Conservation (phyloP, 2,329 filamentous ascomycete species). For the Cadophora sp. region DNA sequence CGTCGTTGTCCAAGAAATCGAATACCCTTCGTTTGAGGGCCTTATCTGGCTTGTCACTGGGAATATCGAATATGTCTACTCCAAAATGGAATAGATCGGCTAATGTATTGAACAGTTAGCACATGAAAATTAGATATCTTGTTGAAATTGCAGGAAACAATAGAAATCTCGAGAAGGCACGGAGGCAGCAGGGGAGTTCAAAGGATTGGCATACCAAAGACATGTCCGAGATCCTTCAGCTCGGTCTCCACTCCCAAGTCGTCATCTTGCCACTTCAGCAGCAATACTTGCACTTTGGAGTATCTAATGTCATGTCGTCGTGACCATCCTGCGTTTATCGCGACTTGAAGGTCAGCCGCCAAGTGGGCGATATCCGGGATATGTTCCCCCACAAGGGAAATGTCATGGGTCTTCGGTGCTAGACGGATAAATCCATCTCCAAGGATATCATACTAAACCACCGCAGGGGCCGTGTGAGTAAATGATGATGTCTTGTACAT, state of each 20-base stretch:
- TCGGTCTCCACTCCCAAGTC: constrained; percentile 25
- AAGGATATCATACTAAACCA: background rate
- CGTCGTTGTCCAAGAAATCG: constrained; percentile 24
- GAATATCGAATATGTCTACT: constrained; percentile 23
- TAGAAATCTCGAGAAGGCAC: too few relatives aligned
- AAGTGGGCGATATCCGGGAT: constrained; percentile 19
- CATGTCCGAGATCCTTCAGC: constrained; percentile 14
- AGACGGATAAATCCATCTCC: constrained; percentile 20
- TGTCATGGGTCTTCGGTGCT: constrained; percentile 12
- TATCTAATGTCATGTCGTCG: constrained; percentile 18
- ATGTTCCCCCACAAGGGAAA: constrained; percentile 11
- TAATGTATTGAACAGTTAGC: background rate
- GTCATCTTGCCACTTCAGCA: constrained; percentile 29
- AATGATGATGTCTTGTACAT: background rate
- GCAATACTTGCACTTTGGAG: constrained; percentile 19
- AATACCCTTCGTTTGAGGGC: constrained; percentile 19
- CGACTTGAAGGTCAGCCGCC: constrained; percentile 17
- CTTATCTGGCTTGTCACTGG: constrained; percentile 19
- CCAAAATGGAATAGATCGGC: constrained; percentile 20
- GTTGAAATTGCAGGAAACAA: too few relatives aligned
- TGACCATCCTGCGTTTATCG: constrained; percentile 25
- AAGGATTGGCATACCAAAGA: constrained; percentile 12
- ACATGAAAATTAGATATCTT: too few relatives aligned
- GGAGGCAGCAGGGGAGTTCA: too few relatives aligned
- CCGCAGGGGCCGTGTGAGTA: background rate